A percentile compares a stretch with the other conserved stretches of the same genome.
phyloP scores from a whole-genome alignment of 75 land plant genomes.

The Selaginella moellendorffii region DNA sequence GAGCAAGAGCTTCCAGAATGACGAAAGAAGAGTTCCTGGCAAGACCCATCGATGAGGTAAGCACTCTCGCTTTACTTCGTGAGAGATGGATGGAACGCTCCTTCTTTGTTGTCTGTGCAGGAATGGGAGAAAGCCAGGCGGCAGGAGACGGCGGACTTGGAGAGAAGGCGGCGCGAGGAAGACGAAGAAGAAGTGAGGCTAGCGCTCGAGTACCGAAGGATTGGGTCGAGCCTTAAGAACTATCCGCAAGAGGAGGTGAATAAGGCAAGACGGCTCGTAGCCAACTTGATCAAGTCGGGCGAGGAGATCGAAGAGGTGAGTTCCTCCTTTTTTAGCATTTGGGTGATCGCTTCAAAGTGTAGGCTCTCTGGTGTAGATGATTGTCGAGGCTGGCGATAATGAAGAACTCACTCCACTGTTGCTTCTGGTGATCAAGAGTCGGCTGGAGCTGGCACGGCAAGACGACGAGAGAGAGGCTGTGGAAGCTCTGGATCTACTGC shows the following conservation, averaged over 20 bases:
- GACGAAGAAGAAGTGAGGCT: slow-evolving; percentile 60
- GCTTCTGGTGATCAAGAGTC: slow-evolving; percentile 78
- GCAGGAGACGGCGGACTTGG: slow-evolving; percentile 54
- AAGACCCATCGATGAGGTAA: background rate
- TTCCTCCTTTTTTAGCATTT: too few relatives aligned
- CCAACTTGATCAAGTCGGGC: slow-evolving; percentile 65
- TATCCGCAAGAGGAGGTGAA: slow-evolving; percentile 65
- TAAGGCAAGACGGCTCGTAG: slow-evolving; percentile 49
- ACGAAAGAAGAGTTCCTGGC: background rate
- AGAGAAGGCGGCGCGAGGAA: slow-evolving; percentile 35
- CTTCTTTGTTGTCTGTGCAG: too few relatives aligned
- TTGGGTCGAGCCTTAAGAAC: slow-evolving; percentile 52
- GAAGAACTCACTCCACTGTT: slow-evolving; percentile 81
- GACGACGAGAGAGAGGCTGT: slow-evolving; percentile 91
- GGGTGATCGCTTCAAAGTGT: too few relatives aligned
- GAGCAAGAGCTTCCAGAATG: background rate
- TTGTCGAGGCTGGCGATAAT: slow-evolving; percentile 81
- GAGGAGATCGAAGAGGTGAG: slow-evolving; percentile 86
- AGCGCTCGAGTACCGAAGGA: slow-evolving; percentile 51
- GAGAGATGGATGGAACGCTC: background rate
- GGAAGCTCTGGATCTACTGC: slow-evolving; percentile 82
- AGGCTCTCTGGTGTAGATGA: slow-evolving; percentile 73
- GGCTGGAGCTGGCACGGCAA: slow-evolving; percentile 87
- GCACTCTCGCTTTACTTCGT: background rate
- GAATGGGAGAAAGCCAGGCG: slow-evolving; percentile 83